phyloP scores from a whole-genome alignment of 768 basidiomycete species.

The Rhodocollybia butyracea region DNA sequence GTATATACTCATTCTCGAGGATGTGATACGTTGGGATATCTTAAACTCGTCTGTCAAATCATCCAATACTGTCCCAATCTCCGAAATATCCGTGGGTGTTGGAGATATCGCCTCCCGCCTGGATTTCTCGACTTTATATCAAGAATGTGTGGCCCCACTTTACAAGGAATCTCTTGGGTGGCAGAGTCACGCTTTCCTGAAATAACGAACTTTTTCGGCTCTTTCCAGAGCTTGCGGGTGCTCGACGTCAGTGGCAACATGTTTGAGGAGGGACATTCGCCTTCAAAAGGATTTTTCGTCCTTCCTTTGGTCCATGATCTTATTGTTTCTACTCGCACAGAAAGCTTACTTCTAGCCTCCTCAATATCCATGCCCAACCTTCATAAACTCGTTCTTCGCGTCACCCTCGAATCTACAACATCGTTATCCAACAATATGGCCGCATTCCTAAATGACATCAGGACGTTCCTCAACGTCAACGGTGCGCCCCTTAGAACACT shows the following conservation, averaged over 20 bases:
- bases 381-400: constrained; percentile 29
- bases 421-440: constrained; percentile 18
- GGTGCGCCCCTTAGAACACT: constrained; percentile 36
- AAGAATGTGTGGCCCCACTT: constrained; percentile 34
- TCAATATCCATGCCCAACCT: constrained; percentile 39
- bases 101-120: constrained; percentile 39
- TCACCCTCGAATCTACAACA: constrained; percentile 29
- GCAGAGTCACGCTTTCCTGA: constrained; percentile 8
- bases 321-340: constrained; percentile 36
- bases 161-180: constrained; percentile 45
- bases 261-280: neutral
- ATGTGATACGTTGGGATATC: constrained; percentile 31
- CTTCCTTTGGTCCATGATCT: constrained; percentile 42
- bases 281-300: constrained; percentile 14
- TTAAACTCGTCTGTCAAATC: constrained; percentile 41
- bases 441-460: too few relatives aligned
- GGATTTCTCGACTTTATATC: constrained; percentile 41
- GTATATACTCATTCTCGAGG: constrained; percentile 44
- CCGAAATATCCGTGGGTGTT: constrained; percentile 43
- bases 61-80: constrained; percentile 43
- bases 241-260: constrained; percentile 44
- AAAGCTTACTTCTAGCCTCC: constrained; percentile 35
- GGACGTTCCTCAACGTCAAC: constrained; percentile 37
- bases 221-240: constrained; percentile 39
- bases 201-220: constrained; percentile 28